These are phyloP conservation scores for Nakazawaea wyomingensis DNA, from an alignment of 805 yeast genomes.

Conservation along the genomic window DNA sequence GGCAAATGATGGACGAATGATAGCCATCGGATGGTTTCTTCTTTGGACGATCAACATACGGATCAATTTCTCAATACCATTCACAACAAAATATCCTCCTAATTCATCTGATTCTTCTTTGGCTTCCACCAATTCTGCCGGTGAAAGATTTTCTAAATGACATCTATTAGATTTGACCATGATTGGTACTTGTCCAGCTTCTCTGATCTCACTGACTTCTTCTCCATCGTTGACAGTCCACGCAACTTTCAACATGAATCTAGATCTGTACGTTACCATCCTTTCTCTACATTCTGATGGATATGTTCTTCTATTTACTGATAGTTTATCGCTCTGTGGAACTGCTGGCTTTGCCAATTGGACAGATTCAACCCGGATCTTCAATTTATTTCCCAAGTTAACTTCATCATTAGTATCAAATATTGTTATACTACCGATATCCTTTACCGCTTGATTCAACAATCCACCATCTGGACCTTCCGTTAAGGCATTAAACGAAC, in stretches of 20 bases:
- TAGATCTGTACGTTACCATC: conserved; percentile 74
- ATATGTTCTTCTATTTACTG: conserved; percentile 69
- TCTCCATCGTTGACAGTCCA: conserved; percentile 91
- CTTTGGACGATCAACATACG: conserved; percentile 98
- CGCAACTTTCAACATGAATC: conserved; percentile 68
- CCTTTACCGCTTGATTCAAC: conserved; percentile 77
- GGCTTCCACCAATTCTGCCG: conserved; percentile 67
- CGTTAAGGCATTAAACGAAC: conserved; percentile 91
- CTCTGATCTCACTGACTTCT: conserved; percentile 74
- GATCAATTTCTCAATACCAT: conserved; percentile 93
- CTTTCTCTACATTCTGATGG: conserved; percentile 93
- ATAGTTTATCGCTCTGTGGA: conserved; percentile 61
- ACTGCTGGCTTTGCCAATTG: conserved; percentile 83
- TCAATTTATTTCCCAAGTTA: conserved; percentile 79
- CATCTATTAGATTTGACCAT: conserved; percentile 92
- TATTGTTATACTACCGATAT: conserved; percentile 80
- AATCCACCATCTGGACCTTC: conserved; percentile 86
- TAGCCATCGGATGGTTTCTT: conserved; percentile 97
- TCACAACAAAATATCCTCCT: conserved; percentile 94
- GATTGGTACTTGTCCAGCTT: conserved; percentile 85
- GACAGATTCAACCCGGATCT: conserved; percentile 82
- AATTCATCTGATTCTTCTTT: conserved; percentile 93
- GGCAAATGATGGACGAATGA: conserved; percentile 88
- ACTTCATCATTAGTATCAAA: conserved; percentile 72
- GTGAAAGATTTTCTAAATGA: conserved; percentile 79